Evolutionary conservation across 1,139 yeast species (phyloP).

Genomic region (Taphrina flavorubra): DNA sequence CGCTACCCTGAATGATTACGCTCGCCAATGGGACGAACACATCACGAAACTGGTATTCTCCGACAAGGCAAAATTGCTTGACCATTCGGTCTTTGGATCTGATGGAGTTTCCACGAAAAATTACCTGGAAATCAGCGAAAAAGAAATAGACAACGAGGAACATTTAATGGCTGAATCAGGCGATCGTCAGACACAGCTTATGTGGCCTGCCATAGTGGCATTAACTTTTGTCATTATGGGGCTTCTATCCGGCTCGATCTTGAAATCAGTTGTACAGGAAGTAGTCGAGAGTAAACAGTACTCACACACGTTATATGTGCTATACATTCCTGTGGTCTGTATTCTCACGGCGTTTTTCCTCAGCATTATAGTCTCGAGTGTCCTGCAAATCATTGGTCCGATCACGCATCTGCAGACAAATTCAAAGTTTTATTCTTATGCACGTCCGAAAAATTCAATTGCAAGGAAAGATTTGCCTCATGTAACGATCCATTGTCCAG

Average conservation of each 20-base stretch:
- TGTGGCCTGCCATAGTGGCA: slow-evolving; percentile 33
- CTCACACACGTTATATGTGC: slow-evolving; percentile 28
- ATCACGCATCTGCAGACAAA: slow-evolving; percentile 42
- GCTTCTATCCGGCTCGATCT: slow-evolving; percentile 20
- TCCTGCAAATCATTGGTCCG: slow-evolving; percentile 42
- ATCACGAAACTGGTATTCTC: slow-evolving; percentile 30
- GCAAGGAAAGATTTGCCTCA: slow-evolving; percentile 44
- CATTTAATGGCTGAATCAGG: neutral
- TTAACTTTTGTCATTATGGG: slow-evolving; percentile 32
- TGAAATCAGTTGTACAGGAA: slow-evolving; percentile 24
- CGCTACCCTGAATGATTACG: slow-evolving; percentile 30
- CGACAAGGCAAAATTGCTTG: slow-evolving; percentile 24
- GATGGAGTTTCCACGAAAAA: slow-evolving; percentile 16
- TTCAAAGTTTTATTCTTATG: slow-evolving; percentile 40
- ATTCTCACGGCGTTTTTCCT: slow-evolving; percentile 40
- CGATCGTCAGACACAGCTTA: slow-evolving; percentile 27
- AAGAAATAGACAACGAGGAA: slow-evolving; percentile 21
- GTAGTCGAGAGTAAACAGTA: slow-evolving; percentile 24
- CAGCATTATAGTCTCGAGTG: slow-evolving; percentile 33
- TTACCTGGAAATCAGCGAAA: slow-evolving; percentile 9
- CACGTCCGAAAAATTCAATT: slow-evolving; percentile 36
- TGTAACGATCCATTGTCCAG: slow-evolving; percentile 44
- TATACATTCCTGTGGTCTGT: slow-evolving; percentile 37
- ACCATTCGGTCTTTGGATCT: slow-evolving; percentile 30
- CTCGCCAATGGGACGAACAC: slow-evolving; percentile 36